These are phyloP conservation scores for Coemansia sp. DNA, from an alignment of 192 early-diverging fungal genomes.

Conservation along the genomic window DNA sequence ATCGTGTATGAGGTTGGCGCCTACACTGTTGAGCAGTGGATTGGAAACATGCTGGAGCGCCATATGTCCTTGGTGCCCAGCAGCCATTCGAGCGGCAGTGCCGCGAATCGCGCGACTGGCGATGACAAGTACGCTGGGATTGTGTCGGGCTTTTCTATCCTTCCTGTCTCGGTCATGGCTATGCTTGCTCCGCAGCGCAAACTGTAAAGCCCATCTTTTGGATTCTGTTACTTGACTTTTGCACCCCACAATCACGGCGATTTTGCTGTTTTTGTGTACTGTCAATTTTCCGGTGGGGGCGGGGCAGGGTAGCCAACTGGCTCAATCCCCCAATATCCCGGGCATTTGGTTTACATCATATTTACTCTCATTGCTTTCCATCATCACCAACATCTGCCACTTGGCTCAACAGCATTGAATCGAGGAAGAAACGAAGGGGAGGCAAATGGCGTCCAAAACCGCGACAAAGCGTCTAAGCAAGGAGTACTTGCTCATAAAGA, in stretches of 20 bases:
- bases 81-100: neutral
- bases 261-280: too few species aligned
- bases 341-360: too few species aligned
- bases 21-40: conserved; percentile 25
- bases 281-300: too few species aligned
- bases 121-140: conserved; percentile 7
- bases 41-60: conserved; percentile 2
- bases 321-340: too few species aligned
- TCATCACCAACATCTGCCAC: too few species aligned
- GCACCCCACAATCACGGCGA: too few species aligned
- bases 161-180: conserved; percentile 18
- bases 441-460: conserved; percentile 75
- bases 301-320: too few species aligned
- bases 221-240: too few species aligned
- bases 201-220: too few species aligned
- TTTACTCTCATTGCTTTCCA: too few species aligned
- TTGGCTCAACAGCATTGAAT: too few species aligned
- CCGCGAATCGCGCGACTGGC: neutral
- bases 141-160: conserved; percentile 20
- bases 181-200: conserved; percentile 14
- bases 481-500: conserved; percentile 74
- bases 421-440: neutral
- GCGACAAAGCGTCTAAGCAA: conserved; percentile 76
- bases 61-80: conserved; percentile 10
- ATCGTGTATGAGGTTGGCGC: conserved; percentile 25